Percentiles rank a stretch among this genome's conserved stretches.
These are phyloP conservation scores for Piper betle DNA, from an alignment of 164 flowering plant genomes.

Conservation along the genomic window DNA sequence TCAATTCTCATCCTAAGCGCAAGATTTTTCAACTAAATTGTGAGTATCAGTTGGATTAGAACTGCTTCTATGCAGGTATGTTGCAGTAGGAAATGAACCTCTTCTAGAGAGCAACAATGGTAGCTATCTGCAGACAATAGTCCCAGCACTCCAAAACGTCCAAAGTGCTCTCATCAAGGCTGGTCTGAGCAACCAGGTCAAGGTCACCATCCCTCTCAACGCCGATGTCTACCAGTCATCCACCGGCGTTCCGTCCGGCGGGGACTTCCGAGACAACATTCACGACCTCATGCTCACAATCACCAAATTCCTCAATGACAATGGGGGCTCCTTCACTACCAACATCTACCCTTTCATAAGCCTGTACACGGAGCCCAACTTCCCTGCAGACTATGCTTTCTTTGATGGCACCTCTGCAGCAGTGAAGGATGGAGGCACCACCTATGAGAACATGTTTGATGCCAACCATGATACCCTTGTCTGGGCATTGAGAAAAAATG, in stretches of 20 bases:
- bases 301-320: conserved; percentile 56
- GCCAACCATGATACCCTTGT: conserved; percentile 80
- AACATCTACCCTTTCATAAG: conserved; percentile 88
- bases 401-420: conserved; percentile 55
- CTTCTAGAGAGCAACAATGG: conserved; percentile 70
- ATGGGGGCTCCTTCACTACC: conserved; percentile 62
- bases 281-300: conserved; percentile 54
- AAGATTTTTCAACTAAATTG: too few relatives aligned
- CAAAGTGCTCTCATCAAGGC: conserved; percentile 77
- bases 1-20: too few relatives aligned
- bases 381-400: conserved; percentile 87
- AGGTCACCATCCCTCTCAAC: conserved; percentile 63
- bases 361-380: conserved; percentile 53
- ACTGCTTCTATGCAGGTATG: conserved; percentile 35
- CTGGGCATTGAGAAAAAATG: conserved; percentile 70
- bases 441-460: conserved; percentile 73
- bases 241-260: conserved; percentile 48
- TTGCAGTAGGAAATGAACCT: conserved; percentile 93
- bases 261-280: conserved; percentile 74
- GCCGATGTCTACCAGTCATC: conserved; percentile 66
- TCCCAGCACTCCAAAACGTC: conserved; percentile 72
- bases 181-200: conserved; percentile 46
- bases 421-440: conserved; percentile 33
- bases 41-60: too few relatives aligned
- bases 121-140: conserved; percentile 45